Conservation (phyloP, 768 basidiomycete genomes). For the Solioccasus polychromus region DNA sequence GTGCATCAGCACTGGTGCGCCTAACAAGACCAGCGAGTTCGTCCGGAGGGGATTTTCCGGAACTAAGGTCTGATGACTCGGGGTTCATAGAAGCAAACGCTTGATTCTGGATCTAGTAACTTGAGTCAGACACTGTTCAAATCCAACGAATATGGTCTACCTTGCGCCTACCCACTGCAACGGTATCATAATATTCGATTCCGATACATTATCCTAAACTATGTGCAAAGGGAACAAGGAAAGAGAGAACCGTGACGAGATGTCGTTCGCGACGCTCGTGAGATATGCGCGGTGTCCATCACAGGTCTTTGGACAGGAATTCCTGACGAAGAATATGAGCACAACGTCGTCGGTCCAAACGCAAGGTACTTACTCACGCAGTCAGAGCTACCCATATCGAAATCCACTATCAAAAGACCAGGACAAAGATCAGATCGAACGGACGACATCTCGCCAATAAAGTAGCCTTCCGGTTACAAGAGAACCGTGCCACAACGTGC, state of each 20-base stretch:
- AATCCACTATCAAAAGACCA: slow-evolving; percentile 34
- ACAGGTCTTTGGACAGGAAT: slow-evolving; percentile 28
- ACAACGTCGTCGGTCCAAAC: background rate
- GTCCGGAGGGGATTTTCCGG: slow-evolving; percentile 18
- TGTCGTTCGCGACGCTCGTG: no score
- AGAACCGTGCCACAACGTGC: slow-evolving; percentile 38
- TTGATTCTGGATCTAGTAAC: slow-evolving; percentile 32
- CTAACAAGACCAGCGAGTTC: slow-evolving; percentile 40
- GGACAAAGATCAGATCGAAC: background rate
- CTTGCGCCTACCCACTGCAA: slow-evolving; percentile 33
- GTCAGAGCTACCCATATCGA: slow-evolving; percentile 52
- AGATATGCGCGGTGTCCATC: slow-evolving; percentile 22
- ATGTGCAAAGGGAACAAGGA: slow-evolving; percentile 36
- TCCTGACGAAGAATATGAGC: slow-evolving; percentile 25
- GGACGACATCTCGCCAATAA: slow-evolving; percentile 30
- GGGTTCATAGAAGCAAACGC: slow-evolving; percentile 35
- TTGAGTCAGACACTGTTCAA: background rate
- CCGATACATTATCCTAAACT: slow-evolving; percentile 38
- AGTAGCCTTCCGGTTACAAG: slow-evolving; percentile 48
- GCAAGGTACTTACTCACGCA: slow-evolving; percentile 21
- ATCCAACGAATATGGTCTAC: slow-evolving; percentile 14
- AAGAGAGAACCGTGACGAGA: no score
- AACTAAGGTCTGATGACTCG: slow-evolving; percentile 26
- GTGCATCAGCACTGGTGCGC: no score
- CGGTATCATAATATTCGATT: slow-evolving; percentile 34